Conservation (phyloP, 192 early-diverging fungal species). For the Coemansia sp. region DNA sequence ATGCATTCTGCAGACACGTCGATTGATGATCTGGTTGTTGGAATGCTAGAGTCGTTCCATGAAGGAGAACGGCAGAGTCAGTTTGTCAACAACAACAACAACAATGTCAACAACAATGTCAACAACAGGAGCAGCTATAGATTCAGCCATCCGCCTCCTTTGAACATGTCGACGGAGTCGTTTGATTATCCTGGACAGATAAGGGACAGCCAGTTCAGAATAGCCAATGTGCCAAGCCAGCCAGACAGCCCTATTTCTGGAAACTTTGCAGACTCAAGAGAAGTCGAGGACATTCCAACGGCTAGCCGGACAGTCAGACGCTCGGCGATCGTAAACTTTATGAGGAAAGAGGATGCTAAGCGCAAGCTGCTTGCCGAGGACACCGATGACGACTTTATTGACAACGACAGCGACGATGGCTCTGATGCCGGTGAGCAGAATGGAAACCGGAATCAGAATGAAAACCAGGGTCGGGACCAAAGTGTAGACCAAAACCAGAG, state of each 20-base stretch:
- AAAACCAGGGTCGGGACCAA: no score
- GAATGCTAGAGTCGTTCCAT: slow-evolving; percentile 28
- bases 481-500: no score
- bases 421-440: neutral
- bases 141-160: neutral
- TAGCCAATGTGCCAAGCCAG: slow-evolving; percentile 11
- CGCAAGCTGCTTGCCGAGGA: slow-evolving; percentile 20
- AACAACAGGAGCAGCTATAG: neutral
- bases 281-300: neutral
- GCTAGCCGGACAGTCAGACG: neutral
- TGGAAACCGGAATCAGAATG: neutral
- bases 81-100: no score
- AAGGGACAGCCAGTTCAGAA: slow-evolving; percentile 5
- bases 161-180: neutral
- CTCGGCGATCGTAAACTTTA: slow-evolving; percentile 5
- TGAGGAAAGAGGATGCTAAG: slow-evolving; percentile 25
- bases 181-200: neutral
- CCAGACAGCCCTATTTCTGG: slow-evolving; percentile 5
- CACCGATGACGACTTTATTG: slow-evolving; percentile 29
- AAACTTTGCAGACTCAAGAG: neutral
- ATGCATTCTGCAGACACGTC: slow-evolving; percentile 14
- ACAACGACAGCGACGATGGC: slow-evolving; percentile 39
- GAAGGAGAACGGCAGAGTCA: slow-evolving; percentile 7
- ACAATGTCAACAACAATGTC: no score
- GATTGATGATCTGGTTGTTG: slow-evolving; percentile 27